phyloP scores from a whole-genome alignment of 768 basidiomycete genomes.

The Naganishia randhawae region DNA sequence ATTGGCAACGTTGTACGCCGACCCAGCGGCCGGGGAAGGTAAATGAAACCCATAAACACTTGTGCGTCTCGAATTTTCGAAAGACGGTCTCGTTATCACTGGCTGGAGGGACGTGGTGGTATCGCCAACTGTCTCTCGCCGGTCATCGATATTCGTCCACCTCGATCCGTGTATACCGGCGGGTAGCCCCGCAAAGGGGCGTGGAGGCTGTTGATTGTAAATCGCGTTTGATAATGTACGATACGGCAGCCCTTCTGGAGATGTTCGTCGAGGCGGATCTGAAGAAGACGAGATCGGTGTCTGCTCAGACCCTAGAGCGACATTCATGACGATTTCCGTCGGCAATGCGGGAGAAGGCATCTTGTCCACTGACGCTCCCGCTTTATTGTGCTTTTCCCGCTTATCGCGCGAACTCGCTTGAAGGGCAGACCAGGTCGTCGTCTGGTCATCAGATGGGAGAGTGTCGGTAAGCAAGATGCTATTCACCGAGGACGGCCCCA shows the following conservation, averaged over 20 bases:
- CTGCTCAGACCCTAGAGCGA: not conserved
- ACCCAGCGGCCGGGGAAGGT: slow-evolving; percentile 8
- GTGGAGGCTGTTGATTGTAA: not conserved
- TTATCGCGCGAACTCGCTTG: not conserved
- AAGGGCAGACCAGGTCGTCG: not conserved
- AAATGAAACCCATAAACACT: slow-evolving; percentile 9
- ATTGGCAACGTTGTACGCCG: not conserved
- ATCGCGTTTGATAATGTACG: not conserved
- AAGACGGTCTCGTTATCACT: not conserved
- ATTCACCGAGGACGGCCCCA: not conserved
- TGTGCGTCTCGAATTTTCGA: not conserved
- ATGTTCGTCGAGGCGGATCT: not conserved
- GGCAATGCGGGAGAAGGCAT: slow-evolving; percentile 16
- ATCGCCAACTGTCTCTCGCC: no score
- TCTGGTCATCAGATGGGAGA: not conserved
- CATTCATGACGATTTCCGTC: not conserved
- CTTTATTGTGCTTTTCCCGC: not conserved
- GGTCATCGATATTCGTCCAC: not conserved
- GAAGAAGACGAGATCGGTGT: not conserved
- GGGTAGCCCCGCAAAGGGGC: not conserved
- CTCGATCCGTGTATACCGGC: not conserved
- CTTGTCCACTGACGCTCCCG: not conserved
- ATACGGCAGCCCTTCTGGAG: not conserved
- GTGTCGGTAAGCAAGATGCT: not conserved
- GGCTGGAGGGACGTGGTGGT: not conserved